phyloP scores from a whole-genome alignment of 2,329 filamentous ascomycete genomes.

The Calcarisporium arbuscula region DNA sequence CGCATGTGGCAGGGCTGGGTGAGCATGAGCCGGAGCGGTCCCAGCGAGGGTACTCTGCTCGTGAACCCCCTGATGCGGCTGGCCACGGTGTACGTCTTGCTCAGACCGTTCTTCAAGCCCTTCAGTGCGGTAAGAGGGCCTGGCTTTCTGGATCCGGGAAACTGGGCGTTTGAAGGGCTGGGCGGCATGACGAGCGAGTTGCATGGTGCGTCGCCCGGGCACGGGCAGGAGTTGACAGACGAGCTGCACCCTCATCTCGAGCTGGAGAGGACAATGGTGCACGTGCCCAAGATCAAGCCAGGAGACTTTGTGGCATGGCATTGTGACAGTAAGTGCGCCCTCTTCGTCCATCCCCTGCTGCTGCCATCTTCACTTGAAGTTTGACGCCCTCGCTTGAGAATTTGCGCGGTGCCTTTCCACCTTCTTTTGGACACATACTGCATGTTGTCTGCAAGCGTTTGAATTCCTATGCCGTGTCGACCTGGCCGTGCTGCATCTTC shows the following conservation, averaged over 20 bases:
- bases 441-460: too few relatives aligned
- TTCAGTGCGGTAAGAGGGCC: constrained; percentile 19
- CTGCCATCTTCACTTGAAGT: not conserved
- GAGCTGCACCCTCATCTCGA: constrained; percentile 68
- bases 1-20: constrained; percentile 90
- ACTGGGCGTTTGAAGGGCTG: constrained; percentile 52
- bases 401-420: not conserved
- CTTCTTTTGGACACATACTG: not conserved
- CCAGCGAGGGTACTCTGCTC: constrained; percentile 71
- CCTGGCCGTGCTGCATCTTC: too few relatives aligned
- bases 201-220: constrained; percentile 64
- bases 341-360: not conserved
- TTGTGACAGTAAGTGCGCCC: constrained; percentile 52
- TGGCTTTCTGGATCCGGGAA: constrained; percentile 42
- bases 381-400: not conserved
- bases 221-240: constrained; percentile 62
- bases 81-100: constrained; percentile 71
- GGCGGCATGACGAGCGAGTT: constrained; percentile 50
- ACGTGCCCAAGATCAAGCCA: constrained; percentile 60
- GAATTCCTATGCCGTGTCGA: too few relatives aligned
- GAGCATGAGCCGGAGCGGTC: constrained; percentile 65
- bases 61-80: constrained; percentile 74
- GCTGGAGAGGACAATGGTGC: constrained; percentile 61
- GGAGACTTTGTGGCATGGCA: constrained; percentile 84
- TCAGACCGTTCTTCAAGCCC: constrained; percentile 75